Base-by-base conservation (phyloP, 495 filamentous ascomycete species). In the Pyrenula massariospora region DNA sequence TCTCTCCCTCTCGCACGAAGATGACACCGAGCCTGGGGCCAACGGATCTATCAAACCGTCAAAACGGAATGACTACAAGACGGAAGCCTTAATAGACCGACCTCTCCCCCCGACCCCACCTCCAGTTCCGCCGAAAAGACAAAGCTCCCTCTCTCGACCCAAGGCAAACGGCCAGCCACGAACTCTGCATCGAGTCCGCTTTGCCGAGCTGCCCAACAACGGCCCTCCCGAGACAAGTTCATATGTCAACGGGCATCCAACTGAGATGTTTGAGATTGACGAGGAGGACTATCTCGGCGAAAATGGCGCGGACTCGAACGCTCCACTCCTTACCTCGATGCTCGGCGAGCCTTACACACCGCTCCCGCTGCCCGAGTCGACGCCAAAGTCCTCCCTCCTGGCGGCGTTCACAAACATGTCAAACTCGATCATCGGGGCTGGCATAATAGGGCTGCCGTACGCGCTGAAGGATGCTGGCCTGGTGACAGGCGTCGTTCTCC, bases 331-430 rank as follows among this genome's bases (percentile, higher is more conserved):
- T 24, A 20, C 50, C 19, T 20, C 19, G 8, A 20, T 20, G 8
- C n/a, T 24, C 8, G 19, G 8, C 19, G 19, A 20, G 19, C 8
- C 8, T 52, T 10, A 20, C 20, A 10, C 8, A 21, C 8, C 19
- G 8, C 22, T 52, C 50, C 50, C 72, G 49, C 64, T 86, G 42
- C 81, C 84, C 58, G 73, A 65, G 56, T 80, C 81, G 11, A 71
- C 85, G 54, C 84, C 86, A 22, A 81, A 82, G 60, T 87, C 80
- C 63, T 80, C 81, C 22, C 76, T 85, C 76, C 72, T 70, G 54
- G 84, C 80, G 70, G 80, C 83, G 3, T 97, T 98, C 60, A 95
- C 96, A 89, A 98, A 98, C 69, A 98, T 98, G 93, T 91, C 91
- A 50, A 98, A 98, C 68, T 90, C 85, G 60, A 98, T 98, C 62